Evolutionary conservation across 2,329 filamentous ascomycete species (phyloP), one percentile per base, ranked within the genome.

Genomic region (Penicillium janthinellum): DNA sequence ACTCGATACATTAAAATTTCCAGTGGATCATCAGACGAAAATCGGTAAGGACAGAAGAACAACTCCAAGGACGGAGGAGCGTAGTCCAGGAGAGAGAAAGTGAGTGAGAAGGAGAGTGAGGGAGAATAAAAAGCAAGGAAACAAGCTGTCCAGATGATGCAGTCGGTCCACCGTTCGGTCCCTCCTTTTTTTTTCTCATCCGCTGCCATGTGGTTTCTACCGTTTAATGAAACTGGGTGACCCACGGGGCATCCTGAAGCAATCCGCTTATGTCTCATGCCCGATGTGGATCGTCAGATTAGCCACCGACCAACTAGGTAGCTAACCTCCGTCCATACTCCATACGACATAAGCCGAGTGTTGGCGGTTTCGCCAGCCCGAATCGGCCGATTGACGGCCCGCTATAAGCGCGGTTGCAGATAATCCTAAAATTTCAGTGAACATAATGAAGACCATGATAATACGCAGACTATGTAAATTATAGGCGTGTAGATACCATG

Each of bases 231-330:
- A 59, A 64, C 59, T 56, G 31, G 39, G 44, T 56, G 61, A 64
- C 61, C 64, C 64, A 65, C 61, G 57, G 49, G 61, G 56, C 52
- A 59, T 41, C 61, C 61, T 64, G 59, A 63, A 58, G 52, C 51
- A 60, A 58, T 60, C 47, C 51, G 41, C 39, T 38, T 31, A 49
- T 7, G 42, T 35, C 44, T 54, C 56, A 49, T 34, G 42, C 41
- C 28, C 25, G 3, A 45, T 12, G 41, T 45, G 52, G 52, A 55
- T 37, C 52, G 10, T 22, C 17, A 31, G 22, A 14, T 34, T 10
- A 22, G 22, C 51, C 38, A 44, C 20, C 31, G 10, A 28, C 25
- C 22, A n/a, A 4, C 38, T 8, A 31, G 25, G 17, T 31, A 31
- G 37, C 37, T 42, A 17, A 37, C 37, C 17, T 17, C 25, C 39